phyloP scores from a whole-genome alignment of 768 basidiomycete genomes.

The Dacryopinax spathularia region DNA sequence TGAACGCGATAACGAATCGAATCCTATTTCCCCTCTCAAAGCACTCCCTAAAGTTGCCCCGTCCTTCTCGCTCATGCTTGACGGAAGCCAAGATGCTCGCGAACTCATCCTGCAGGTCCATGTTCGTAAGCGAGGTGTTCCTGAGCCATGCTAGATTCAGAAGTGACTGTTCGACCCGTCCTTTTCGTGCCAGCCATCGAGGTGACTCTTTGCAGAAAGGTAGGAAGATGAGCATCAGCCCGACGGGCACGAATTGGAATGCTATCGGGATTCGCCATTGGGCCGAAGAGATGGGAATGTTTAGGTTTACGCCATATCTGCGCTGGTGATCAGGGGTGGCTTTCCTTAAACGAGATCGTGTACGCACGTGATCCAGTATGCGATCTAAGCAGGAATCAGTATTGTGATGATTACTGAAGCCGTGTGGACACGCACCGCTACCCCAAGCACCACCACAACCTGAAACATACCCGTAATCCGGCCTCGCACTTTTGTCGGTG shows the following conservation, averaged over 20 bases:
- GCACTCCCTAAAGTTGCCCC: slow-evolving; percentile 58
- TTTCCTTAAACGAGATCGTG: neutral
- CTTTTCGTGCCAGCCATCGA: neutral
- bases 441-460: slow-evolving; percentile 71
- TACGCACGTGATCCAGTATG: slow-evolving; percentile 4
- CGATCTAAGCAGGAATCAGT: neutral
- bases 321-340: neutral
- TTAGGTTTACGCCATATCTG: slow-evolving; percentile 10
- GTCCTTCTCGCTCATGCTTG: slow-evolving; percentile 51
- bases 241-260: slow-evolving; percentile 5
- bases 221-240: slow-evolving; percentile 2
- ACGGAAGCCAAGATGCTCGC: slow-evolving; percentile 69
- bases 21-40: slow-evolving; percentile 67
- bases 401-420: slow-evolving; percentile 30
- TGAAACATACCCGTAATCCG: slow-evolving; percentile 78
- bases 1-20: slow-evolving; percentile 69
- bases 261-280: slow-evolving; percentile 6
- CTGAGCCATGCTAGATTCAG: neutral
- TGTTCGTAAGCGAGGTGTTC: neutral
- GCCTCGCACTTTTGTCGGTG: slow-evolving; percentile 74
- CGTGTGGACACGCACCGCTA: slow-evolving; percentile 76
- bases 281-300: slow-evolving; percentile 2
- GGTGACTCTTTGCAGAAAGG: slow-evolving; percentile 7
- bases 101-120: slow-evolving; percentile 1
- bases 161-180: neutral